Base-by-base conservation (phyloP, 2,329 filamentous ascomycete species). In the Lecanicillium sp. region DNA sequence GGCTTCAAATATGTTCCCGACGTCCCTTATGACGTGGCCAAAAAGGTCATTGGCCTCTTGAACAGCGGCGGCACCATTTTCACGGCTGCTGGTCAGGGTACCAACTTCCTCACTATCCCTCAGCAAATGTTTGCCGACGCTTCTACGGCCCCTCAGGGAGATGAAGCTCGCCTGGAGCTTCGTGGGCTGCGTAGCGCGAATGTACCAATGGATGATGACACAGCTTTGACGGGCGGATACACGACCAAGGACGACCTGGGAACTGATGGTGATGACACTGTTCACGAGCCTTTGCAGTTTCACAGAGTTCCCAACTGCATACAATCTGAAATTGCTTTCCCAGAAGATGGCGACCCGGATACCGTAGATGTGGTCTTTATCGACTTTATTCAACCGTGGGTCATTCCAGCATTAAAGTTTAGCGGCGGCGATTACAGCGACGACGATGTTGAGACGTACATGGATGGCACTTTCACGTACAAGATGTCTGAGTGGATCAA, bases 321-420 rank as follows among this genome's bases (percentile, higher is more conserved):
- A 41, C 83, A 90, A 56, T 67, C 82, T 1, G 63, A 75, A 42
- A 72, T 83, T 48, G 67, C 60, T 2, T 84, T 94, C 50, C 71
- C 80, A 2, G 50, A 60, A 9, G 63, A 58, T 5, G 68, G 56
- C 5, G 65, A 75, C 13, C 85, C 86, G 0, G 75, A 83, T 37
- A 80, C 62, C 1, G 87, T 98, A 1, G 90, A 96, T 57, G 58
- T 98, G 7, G 79, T 95, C 12, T 98, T 94, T 55, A 76, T 94
- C 42, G 88, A 94, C 56, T 98, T 95, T 57, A 80, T 96, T 27
- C 75, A 92, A 60, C 80, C 80, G 9, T 94, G 84, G 74, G 66
- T 96, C 29, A 60, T 94, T 14, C 63, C 83, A 9, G 88, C 87
- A 3, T 65, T 95, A 44, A 78, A 80, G 48, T 70, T 75, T 45